Percentiles rank a stretch among this genome's conserved stretches.
These are phyloP conservation scores for Cladosporium sp. DNA, from an alignment of 2,329 filamentous ascomycete species.

Conservation along the genomic window DNA sequence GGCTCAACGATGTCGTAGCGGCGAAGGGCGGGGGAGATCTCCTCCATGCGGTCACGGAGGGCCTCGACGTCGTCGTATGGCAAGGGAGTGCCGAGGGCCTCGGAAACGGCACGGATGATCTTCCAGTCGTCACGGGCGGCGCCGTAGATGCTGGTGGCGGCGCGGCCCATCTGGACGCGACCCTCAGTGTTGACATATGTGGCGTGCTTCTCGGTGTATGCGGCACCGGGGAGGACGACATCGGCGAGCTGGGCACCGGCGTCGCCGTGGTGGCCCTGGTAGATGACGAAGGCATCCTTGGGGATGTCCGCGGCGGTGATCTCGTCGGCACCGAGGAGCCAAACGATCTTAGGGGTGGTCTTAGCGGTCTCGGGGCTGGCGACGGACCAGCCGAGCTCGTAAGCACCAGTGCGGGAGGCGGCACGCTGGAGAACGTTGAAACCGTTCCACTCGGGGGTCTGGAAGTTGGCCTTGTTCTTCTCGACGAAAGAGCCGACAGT, in stretches of 20 bases:
- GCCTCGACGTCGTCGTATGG: conserved; percentile 90
- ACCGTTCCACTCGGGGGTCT: conserved; percentile 88
- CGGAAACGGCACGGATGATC: conserved; percentile 88
- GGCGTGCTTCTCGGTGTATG: conserved; percentile 94
- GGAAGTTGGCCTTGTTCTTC: conserved; percentile 86
- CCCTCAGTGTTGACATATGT: conserved; percentile 99
- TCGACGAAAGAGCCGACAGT: conserved; percentile 85
- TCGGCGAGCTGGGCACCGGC: conserved; percentile 88
- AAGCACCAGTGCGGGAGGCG: conserved; percentile 88
- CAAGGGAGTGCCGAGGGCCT: conserved; percentile 82
- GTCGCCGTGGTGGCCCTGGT: conserved; percentile 98
- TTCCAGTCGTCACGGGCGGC: conserved; percentile 97
- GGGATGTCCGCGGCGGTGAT: conserved; percentile 80
- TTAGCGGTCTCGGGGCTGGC: conserved; percentile 77
- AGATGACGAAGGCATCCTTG: conserved; percentile 93
- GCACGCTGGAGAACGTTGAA: conserved; percentile 95
- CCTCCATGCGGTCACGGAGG: conserved; percentile 87
- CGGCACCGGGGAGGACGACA: conserved; percentile 86
- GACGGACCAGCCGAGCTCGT: conserved; percentile 90
- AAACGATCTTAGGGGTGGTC: conserved; percentile 89
- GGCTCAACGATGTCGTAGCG: conserved; percentile 90
- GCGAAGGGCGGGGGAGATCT: conserved; percentile 86
- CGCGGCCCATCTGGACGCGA: conserved; percentile 87
- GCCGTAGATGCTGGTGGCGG: conserved; percentile 82
- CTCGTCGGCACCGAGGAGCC: conserved; percentile 95